Conservation (phyloP, 2,329 filamentous ascomycete genomes). For the Arthroderma sp. region DNA sequence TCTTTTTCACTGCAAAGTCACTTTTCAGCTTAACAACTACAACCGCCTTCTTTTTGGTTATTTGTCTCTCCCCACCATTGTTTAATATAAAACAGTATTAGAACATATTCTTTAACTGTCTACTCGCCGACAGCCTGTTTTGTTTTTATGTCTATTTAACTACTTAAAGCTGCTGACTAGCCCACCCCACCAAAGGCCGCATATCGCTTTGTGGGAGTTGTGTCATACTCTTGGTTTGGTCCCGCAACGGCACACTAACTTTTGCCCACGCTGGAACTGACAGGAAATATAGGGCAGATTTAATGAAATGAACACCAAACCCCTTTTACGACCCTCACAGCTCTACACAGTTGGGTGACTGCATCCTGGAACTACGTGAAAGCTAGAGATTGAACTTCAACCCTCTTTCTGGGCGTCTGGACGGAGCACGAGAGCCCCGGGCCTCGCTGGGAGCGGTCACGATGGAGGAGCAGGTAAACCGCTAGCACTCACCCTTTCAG, state of each 20-base stretch:
- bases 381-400: neutral
- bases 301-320: constrained; percentile 2
- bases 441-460: constrained; percentile 24
- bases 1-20: too few relatives aligned
- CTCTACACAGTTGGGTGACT: constrained; percentile 4
- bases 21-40: too few relatives aligned
- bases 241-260: constrained; percentile 5
- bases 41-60: too few relatives aligned
- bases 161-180: neutral
- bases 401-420: neutral
- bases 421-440: neutral
- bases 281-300: neutral
- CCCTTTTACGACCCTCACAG: neutral
- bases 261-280: neutral
- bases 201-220: neutral
- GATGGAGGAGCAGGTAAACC: constrained; percentile 35
- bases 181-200: neutral
- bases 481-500: neutral
- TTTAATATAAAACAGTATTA: too few relatives aligned
- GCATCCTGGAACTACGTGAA: neutral
- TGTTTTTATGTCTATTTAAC: neutral
- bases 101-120: too few relatives aligned
- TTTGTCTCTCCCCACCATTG: too few relatives aligned
- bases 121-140: neutral
- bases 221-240: constrained; percentile 1